Evolutionary conservation across 2,329 filamentous ascomycete species (phyloP).

Genomic region (Venturia aucupariae): DNA sequence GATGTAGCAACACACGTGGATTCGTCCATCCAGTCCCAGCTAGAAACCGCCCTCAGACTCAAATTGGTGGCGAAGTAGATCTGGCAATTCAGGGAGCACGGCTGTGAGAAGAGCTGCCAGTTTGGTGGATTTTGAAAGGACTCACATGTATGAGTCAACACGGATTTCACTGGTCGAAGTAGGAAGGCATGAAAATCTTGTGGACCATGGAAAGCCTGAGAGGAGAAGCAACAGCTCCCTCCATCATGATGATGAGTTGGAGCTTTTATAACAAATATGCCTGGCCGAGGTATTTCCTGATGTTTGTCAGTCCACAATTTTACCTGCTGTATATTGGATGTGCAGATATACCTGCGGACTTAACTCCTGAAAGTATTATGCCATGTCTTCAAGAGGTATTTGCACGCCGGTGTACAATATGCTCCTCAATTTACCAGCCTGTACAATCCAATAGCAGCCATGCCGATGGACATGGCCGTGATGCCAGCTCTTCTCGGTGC

Average conservation of each 20-base stretch:
- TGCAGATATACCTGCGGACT: background rate
- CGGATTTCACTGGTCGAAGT: background rate
- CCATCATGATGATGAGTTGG: background rate
- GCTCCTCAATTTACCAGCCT: slow-evolving; percentile 33
- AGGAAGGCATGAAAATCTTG: background rate
- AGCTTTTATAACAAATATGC: background rate
- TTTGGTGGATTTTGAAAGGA: background rate
- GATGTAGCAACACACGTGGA: background rate
- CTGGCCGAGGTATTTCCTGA: background rate
- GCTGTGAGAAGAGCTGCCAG: background rate
- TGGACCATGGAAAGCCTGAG: background rate
- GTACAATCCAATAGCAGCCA: slow-evolving; percentile 64
- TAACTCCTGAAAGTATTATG: background rate
- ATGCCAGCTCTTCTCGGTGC: slow-evolving; percentile 60
- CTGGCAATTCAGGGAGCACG: background rate
- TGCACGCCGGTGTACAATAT: background rate
- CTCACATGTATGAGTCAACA: background rate
- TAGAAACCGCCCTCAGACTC: background rate
- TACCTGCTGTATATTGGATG: background rate
- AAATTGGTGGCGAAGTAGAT: background rate
- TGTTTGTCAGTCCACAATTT: background rate
- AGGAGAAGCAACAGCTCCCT: background rate
- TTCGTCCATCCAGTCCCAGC: background rate
- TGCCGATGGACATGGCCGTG: slow-evolving; percentile 54
- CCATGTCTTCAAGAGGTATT: background rate